Evolutionary conservation across 2,329 filamentous ascomycete genomes (phyloP).

Genomic region (Pyricularia sp.): DNA sequence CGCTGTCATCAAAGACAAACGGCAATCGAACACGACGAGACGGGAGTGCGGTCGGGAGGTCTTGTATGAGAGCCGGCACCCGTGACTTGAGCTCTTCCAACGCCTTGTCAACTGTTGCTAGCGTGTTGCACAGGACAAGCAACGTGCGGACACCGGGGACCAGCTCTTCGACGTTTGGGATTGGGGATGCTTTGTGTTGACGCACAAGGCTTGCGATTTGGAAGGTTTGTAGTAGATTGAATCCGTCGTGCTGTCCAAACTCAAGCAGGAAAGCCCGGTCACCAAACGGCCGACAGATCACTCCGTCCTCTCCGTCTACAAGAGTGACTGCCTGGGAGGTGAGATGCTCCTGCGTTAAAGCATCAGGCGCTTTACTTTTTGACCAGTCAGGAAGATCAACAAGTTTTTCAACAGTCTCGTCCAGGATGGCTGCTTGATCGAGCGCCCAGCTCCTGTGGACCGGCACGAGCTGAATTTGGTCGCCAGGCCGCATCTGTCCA

Average conservation of each 20-base stretch:
- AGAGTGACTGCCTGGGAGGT: background rate
- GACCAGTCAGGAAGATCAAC: background rate
- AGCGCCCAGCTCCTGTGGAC: constrained; percentile 8
- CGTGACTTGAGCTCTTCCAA: background rate
- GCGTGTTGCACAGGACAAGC: constrained; percentile 16
- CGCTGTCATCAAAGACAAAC: constrained; percentile 23
- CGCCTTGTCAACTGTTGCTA: constrained; percentile 7
- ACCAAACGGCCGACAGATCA: constrained; percentile 19
- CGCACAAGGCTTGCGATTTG: constrained; percentile 15
- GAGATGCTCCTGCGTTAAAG: background rate
- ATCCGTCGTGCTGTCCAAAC: constrained; percentile 16
- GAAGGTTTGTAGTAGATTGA: constrained; percentile 19
- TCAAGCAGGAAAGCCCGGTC: constrained; percentile 21
- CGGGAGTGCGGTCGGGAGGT: constrained; percentile 10
- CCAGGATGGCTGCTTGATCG: background rate
- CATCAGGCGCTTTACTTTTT: too few species aligned
- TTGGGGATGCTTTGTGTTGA: constrained; percentile 9
- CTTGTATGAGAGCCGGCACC: constrained; percentile 9
- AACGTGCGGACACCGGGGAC: constrained; percentile 22
- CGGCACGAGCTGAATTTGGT: constrained; percentile 20
- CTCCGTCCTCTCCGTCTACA: background rate
- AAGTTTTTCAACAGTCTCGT: background rate
- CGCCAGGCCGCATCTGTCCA: constrained; percentile 25
- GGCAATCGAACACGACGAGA: constrained; percentile 18
- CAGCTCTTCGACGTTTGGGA: constrained; percentile 17